Base-by-base conservation (phyloP, 2,329 filamentous ascomycete genomes). In the Sarocladium oryzae region DNA sequence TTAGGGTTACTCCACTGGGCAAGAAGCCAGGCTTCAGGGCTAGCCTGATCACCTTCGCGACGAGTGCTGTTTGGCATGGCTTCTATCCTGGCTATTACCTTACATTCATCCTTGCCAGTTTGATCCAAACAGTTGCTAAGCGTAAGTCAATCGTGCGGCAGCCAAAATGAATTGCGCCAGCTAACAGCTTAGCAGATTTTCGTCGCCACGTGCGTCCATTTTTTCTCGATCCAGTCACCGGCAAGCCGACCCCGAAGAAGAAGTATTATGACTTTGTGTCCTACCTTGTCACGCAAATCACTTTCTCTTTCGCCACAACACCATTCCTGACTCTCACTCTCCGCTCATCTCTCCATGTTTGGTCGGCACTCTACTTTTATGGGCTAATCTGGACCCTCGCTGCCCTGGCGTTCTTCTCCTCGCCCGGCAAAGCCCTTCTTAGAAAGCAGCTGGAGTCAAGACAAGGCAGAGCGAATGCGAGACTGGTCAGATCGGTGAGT, bases 41-140 rank as follows among this genome's bases (percentile, higher is more conserved):
- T 49, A 97, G 88, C 61, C 73, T 99, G 73, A 89, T 90, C 30
- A 99, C 93, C 0, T 99, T 99, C 65, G 81, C 84, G 6, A 97
- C 93, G 18, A 96, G 90, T 62, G 92, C 93, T 2, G 85, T 97
- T 58, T 99, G 93, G 93, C 93, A 99, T 63, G 93, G 93, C 26
- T 99, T 99, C 69, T 95, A 95, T 59, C 92, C 93, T 0, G 93
- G 93, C 5, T 99, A 99, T 69, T 97, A 97, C 67, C 71, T 99
- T 54, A 79, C 86, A 4, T 99, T 99, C 62, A 72, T 97, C 36
- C 77, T 97, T 7, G 93, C 88, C 1, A 90, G 89, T 55, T 88
- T 99, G 58, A 80, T 96, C 26, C 93, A 99, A 65, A 96, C 90
- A 2, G 85, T 85, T 16, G 91, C 93, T 51, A 99, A 99, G 75